Conservation (phyloP, 805 yeast genomes). For the Lipomyces chichibuensis region DNA sequence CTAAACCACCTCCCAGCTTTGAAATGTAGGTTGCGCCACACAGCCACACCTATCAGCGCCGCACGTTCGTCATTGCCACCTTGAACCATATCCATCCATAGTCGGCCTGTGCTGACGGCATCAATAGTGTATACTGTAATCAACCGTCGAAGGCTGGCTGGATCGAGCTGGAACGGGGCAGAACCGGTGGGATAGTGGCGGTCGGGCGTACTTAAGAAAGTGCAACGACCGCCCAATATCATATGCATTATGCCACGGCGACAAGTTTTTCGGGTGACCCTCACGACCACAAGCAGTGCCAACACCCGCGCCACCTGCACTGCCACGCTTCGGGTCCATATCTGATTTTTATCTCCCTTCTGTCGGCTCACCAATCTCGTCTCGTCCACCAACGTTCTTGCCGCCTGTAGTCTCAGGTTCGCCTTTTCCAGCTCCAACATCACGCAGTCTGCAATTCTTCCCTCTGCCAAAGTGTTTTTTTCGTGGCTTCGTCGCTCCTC, state of each 20-base stretch:
- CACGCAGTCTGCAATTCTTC: neutral
- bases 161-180: neutral
- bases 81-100: neutral
- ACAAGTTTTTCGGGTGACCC: neutral
- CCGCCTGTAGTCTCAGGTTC: neutral
- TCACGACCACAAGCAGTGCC: neutral
- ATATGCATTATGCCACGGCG: neutral
- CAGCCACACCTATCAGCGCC: neutral
- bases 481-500: constrained; percentile 6
- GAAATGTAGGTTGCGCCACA: neutral
- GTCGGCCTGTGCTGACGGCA: neutral
- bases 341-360: neutral
- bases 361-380: neutral
- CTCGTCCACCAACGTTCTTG: neutral
- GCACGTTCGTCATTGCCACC: neutral
- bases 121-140: neutral
- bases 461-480: constrained; percentile 5
- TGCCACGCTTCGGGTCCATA: neutral
- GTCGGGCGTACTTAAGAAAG: neutral
- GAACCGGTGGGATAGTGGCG: neutral
- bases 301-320: constrained; percentile 1
- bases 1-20: neutral
- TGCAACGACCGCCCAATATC: neutral
- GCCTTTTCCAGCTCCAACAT: neutral
- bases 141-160: neutral